Conservation (phyloP, 805 yeast species). For the Zygoascus biomembranicola region DNA sequence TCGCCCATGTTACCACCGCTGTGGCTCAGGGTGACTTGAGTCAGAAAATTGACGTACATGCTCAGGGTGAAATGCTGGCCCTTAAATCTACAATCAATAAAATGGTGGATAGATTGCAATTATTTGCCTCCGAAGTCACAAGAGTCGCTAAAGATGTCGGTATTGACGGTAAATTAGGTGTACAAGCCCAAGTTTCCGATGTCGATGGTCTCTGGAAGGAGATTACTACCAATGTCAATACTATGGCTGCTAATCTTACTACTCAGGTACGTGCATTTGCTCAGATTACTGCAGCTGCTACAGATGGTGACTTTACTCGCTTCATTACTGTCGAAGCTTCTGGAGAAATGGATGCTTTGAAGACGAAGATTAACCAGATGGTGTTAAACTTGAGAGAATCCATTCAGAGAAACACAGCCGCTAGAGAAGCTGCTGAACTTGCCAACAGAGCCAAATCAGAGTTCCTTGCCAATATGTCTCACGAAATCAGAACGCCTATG, state of each 20-base stretch:
- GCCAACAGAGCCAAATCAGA: slow-evolving; percentile 87
- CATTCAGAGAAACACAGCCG: slow-evolving; percentile 85
- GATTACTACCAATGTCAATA: slow-evolving; percentile 82
- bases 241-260: slow-evolving; percentile 90
- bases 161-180: slow-evolving; percentile 87
- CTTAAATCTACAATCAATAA: slow-evolving; percentile 79
- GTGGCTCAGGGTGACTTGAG: slow-evolving; percentile 86
- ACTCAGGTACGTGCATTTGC: slow-evolving; percentile 92
- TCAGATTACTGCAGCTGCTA: slow-evolving; percentile 88
- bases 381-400: slow-evolving; percentile 81
- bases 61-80: slow-evolving; percentile 84
- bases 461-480: slow-evolving; percentile 81
- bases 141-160: slow-evolving; percentile 91
- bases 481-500: slow-evolving; percentile 85
- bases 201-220: slow-evolving; percentile 91
- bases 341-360: slow-evolving; percentile 72
- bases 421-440: slow-evolving; percentile 88
- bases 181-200: slow-evolving; percentile 83
- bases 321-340: slow-evolving; percentile 86
- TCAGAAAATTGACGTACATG: slow-evolving; percentile 80
- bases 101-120: slow-evolving; percentile 87
- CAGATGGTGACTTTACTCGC: slow-evolving; percentile 87
- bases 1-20: slow-evolving; percentile 85
- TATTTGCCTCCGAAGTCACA: slow-evolving; percentile 82
- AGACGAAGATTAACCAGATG: slow-evolving; percentile 62